Conservation (phyloP, 768 basidiomycete genomes). For the Termitomyces sp. region DNA sequence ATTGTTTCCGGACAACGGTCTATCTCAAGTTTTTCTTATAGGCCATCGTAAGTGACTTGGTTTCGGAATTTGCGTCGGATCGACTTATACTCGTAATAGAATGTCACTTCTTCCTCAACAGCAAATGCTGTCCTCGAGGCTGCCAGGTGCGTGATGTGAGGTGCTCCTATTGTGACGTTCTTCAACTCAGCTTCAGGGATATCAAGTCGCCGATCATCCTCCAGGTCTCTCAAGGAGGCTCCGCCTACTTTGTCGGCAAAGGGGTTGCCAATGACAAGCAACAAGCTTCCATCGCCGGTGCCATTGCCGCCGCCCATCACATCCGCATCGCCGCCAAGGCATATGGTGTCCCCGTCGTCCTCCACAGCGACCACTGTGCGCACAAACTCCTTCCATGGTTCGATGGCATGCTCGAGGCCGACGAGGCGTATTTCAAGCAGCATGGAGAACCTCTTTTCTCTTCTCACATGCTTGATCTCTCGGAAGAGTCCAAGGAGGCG, state of each 20-base stretch:
- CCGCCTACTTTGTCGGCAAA: constrained; percentile 96
- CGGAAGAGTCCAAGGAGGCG: constrained; percentile 87
- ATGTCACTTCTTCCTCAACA: constrained; percentile 94
- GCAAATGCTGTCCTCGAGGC: constrained; percentile 95
- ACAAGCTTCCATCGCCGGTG: constrained; percentile 92
- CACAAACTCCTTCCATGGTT: constrained; percentile 98
- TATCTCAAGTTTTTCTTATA: constrained; percentile 24
- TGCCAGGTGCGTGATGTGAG: constrained; percentile 57
- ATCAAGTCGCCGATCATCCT: constrained; percentile 97
- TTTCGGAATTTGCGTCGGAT: constrained; percentile 9
- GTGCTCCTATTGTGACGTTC: constrained; percentile 4
- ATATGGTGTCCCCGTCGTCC: constrained; percentile 94
- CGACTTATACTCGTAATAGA: constrained; percentile 44
- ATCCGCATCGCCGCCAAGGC: constrained; percentile 82
- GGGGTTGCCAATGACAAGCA: constrained; percentile 94
- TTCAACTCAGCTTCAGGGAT: constrained; percentile 50
- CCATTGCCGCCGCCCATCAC: constrained; percentile 89
- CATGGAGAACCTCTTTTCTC: constrained; percentile 89
- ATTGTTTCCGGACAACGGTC: constrained; percentile 3
- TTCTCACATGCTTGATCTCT: constrained; percentile 99
- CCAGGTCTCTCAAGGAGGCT: constrained; percentile 96
- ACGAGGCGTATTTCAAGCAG: constrained; percentile 88
- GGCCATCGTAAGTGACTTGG: constrained; percentile 70
- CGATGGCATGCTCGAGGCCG: constrained; percentile 97
- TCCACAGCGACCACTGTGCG: constrained; percentile 99